Evolutionary conservation across 2,329 filamentous ascomycete genomes (phyloP), one percentile per base, ranked within the genome.

Genomic region (Fusarium anthophilum): DNA sequence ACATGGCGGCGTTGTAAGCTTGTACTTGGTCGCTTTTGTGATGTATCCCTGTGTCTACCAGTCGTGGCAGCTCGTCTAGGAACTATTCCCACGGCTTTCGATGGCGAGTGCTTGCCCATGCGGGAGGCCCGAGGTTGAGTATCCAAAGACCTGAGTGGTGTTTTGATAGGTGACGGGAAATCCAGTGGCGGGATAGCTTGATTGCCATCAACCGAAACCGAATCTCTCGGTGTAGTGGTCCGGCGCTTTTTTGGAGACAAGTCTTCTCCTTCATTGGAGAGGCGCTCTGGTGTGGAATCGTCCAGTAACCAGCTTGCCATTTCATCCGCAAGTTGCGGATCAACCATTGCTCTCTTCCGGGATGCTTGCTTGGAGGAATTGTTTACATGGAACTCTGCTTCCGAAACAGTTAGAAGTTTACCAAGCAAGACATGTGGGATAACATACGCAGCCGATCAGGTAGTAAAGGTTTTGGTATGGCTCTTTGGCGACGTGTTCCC

Each of bases 291-390:
- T 18, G 60, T 72, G 32, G 76, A 77, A 57, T 79, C 76, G 14
- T 80, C 79, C 8, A 81, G 58, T 5, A 81, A 58, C 37, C 76
- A 77, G 37, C 80, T 82, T n/a, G 79, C 80, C 59, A 81, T 77
- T 55, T 77, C 74, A 12, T 80, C 77, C 26, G 79, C 70, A 50
- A 43, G 68, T n/a, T 58, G 59, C 12, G 43, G 66, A 28, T 60
- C 51, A 18, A 37, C 35, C 41, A 66, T 60, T 35, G 56, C 28
- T 44, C 62, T 66, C 56, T 70, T 63, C 66, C 69, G 69, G 45
- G 65, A 35, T 14, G 44, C 24, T 72, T 70, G 60, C 37, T 57
- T 66, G n/a, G 58, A 37, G 30, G 35, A 32, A 30, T 70, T 63
- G 64, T 28, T 56, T 35, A 32, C 13, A 53, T 55, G 30, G 17